Evolutionary conservation across 2,329 filamentous ascomycete genomes (phyloP).

Genomic region (Hypoxylon sp.): DNA sequence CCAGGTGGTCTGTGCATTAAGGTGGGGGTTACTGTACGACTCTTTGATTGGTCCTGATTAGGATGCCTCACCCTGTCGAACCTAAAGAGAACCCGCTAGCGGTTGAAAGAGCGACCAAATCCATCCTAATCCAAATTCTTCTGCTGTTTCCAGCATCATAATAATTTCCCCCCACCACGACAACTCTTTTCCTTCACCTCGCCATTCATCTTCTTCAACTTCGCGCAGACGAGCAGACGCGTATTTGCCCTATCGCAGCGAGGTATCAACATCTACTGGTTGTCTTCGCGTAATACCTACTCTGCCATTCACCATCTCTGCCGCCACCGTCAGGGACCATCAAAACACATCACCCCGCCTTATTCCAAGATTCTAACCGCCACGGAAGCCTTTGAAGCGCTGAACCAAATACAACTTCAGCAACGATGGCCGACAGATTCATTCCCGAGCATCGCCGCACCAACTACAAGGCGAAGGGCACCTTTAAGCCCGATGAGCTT

Average conservation of each 20-base stretch:
- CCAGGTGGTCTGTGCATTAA: slow-evolving; percentile 32
- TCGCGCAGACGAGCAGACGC: slow-evolving; percentile 14
- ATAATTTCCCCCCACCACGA: slow-evolving; percentile 49
- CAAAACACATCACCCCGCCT: slow-evolving; percentile 54
- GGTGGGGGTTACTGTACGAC: slow-evolving; percentile 3
- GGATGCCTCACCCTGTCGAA: slow-evolving; percentile 13
- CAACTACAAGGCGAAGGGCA: slow-evolving; percentile 99
- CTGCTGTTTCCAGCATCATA: slow-evolving; percentile 50
- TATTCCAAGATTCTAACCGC: slow-evolving; percentile 41
- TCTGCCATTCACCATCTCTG: slow-evolving; percentile 12
- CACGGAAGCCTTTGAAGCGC: slow-evolving; percentile 29
- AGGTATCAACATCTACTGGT: slow-evolving; percentile 12
- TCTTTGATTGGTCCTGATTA: slow-evolving; percentile 26
- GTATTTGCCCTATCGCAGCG: slow-evolving; percentile 1
- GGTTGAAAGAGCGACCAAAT: slow-evolving; percentile 48
- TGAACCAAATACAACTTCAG: slow-evolving; percentile 47
- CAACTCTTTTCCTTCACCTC: slow-evolving; percentile 30
- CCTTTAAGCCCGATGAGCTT: slow-evolving; percentile 99
- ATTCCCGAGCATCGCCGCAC: slow-evolving; percentile 99
- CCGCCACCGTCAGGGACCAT: slow-evolving; percentile 32
- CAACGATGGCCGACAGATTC: slow-evolving; percentile 96
- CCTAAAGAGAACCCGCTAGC: slow-evolving; percentile 41
- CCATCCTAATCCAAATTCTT: slow-evolving; percentile 48
- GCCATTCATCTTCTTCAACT: slow-evolving; percentile 18
- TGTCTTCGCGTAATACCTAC: slow-evolving; percentile 6